phyloP scores from a whole-genome alignment of 768 basidiomycete genomes.

The Phlebiopsis gigantea region DNA sequence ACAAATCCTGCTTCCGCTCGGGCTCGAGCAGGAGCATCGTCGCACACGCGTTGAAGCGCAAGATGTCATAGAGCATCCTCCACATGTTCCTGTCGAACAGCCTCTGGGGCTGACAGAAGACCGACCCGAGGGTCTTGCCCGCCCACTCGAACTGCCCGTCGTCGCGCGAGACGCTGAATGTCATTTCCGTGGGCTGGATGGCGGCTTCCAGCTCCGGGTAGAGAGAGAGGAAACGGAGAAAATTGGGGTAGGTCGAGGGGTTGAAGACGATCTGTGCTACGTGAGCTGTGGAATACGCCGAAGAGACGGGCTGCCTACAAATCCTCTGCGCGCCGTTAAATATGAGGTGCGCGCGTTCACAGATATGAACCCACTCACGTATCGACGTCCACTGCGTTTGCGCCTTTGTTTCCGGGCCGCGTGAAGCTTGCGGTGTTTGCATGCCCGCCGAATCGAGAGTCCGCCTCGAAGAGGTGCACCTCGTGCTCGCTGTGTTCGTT shows the following conservation, averaged over 20 bases:
- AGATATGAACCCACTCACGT: constrained; percentile 64
- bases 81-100: constrained; percentile 63
- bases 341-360: background rate
- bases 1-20: constrained; percentile 22
- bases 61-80: constrained; percentile 65
- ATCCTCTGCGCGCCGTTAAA: constrained; percentile 37
- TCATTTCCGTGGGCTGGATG: constrained; percentile 64
- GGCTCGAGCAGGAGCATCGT: constrained; percentile 36
- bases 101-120: constrained; percentile 65
- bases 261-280: constrained; percentile 67
- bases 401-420: constrained; percentile 29
- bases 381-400: constrained; percentile 48
- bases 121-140: constrained; percentile 50
- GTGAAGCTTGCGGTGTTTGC: constrained; percentile 65
- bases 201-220: constrained; percentile 35
- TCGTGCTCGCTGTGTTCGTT: constrained; percentile 72
- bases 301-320: constrained; percentile 34
- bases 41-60: constrained; percentile 70
- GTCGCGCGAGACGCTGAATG: constrained; percentile 73
- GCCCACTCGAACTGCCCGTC: constrained; percentile 72
- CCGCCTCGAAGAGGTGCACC: constrained; percentile 71
- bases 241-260: constrained; percentile 73
- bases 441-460: constrained; percentile 59
- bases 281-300: background rate
- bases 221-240: constrained; percentile 58